These are phyloP conservation scores for Ogataea neopini DNA, from an alignment of 805 yeast genomes.

Conservation along the genomic window DNA sequence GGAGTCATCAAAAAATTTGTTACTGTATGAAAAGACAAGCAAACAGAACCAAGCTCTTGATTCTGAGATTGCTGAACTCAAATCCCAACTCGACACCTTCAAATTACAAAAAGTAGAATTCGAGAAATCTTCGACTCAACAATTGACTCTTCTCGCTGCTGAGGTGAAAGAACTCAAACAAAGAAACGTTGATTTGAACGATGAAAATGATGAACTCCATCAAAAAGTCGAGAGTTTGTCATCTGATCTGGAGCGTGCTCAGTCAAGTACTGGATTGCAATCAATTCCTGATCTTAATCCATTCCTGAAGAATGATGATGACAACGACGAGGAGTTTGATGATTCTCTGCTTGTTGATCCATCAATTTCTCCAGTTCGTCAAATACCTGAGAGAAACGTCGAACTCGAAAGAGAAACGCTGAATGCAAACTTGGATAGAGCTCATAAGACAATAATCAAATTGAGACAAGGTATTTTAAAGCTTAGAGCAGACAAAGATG, in stretches of 20 bases:
- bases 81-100: slow-evolving; percentile 51
- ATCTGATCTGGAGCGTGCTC: slow-evolving; percentile 7
- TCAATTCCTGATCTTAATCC: slow-evolving; percentile 9
- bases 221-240: slow-evolving; percentile 34
- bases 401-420: slow-evolving; percentile 66
- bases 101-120: slow-evolving; percentile 42
- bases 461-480: slow-evolving; percentile 53
- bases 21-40: slow-evolving; percentile 42
- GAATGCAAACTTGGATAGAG: slow-evolving; percentile 61
- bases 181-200: slow-evolving; percentile 61
- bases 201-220: slow-evolving; percentile 63
- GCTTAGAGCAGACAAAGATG: slow-evolving; percentile 42
- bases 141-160: slow-evolving; percentile 37
- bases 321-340: slow-evolving; percentile 39
- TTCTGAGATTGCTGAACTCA: slow-evolving; percentile 35
- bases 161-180: slow-evolving; percentile 51
- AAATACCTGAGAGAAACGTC: slow-evolving; percentile 41
- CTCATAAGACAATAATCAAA: slow-evolving; percentile 62
- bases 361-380: slow-evolving; percentile 36
- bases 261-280: slow-evolving; percentile 21
- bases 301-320: slow-evolving; percentile 9
- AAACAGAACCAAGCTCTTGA: slow-evolving; percentile 36
- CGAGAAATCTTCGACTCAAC: slow-evolving; percentile 39
- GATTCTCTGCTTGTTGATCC: slow-evolving; percentile 36
- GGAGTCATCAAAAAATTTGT: slow-evolving; percentile 40